phyloP scores from a whole-genome alignment of 2,329 filamentous ascomycete species.

The Arthrobotrys pseudoclavata region DNA sequence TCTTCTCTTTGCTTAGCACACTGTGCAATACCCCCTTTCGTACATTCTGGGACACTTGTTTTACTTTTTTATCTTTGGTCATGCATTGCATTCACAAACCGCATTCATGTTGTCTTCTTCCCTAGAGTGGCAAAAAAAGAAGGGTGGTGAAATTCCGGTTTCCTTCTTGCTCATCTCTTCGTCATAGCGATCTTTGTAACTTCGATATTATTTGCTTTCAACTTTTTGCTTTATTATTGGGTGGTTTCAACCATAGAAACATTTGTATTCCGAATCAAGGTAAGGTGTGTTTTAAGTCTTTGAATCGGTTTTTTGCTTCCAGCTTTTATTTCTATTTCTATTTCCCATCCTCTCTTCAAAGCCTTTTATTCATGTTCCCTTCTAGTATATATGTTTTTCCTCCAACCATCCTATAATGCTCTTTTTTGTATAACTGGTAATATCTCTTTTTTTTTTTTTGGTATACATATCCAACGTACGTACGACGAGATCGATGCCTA shows the following conservation, averaged over 20 bases:
- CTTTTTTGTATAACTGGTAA: conserved; percentile 34
- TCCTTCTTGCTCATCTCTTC: conserved; percentile 21
- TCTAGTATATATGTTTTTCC: conserved; percentile 60
- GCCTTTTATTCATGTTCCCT: conserved; percentile 54
- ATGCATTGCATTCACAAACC: conserved; percentile 52
- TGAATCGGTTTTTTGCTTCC: conserved; percentile 48
- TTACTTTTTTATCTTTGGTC: conserved; percentile 49
- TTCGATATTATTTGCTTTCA: conserved; percentile 6
- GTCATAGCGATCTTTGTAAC: conserved; percentile 55
- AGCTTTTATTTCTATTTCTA: conserved; percentile 50
- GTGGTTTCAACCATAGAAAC: conserved; percentile 41
- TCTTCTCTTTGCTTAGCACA: conserved; percentile 9
- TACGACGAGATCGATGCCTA: conserved; percentile 60
- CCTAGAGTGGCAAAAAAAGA: conserved; percentile 46
- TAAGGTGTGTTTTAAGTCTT: conserved; percentile 35
- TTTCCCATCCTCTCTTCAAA: conserved; percentile 19
- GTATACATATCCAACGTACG: conserved; percentile 43
- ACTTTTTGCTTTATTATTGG: conserved; percentile 31
- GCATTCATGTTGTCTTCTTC: conserved; percentile 47
- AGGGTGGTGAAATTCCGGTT: conserved; percentile 42
- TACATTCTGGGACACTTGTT: conserved; percentile 49
- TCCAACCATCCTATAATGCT: conserved; percentile 36
- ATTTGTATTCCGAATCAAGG: conserved; percentile 37
- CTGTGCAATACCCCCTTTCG: conserved; percentile 32
- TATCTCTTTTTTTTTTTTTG: conserved; percentile 26